Conservation (phyloP, 768 basidiomycete genomes). For the Hygrophoropsis aurantiaca region DNA sequence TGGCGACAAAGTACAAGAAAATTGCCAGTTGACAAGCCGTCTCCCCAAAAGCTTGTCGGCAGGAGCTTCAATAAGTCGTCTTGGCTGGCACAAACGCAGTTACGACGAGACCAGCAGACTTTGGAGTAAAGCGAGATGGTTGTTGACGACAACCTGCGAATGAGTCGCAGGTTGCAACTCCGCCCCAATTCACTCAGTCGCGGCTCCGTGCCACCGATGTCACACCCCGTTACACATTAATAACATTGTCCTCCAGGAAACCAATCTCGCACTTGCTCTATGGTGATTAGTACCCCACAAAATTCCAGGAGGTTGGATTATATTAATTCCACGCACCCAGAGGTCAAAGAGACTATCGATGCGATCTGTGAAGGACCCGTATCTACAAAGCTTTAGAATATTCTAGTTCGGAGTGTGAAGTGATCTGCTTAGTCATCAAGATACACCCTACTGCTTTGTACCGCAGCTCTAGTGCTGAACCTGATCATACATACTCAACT, state of each 20-base stretch:
- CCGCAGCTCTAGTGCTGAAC: slow-evolving; percentile 1
- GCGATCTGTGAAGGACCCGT: no score
- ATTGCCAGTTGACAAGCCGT: slow-evolving; percentile 8
- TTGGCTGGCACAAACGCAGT: neutral
- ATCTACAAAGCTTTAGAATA: neutral
- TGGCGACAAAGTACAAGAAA: slow-evolving; percentile 10
- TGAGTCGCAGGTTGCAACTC: slow-evolving; percentile 30
- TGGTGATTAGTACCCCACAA: no score
- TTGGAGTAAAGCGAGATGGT: slow-evolving; percentile 25
- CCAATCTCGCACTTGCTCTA: no score
- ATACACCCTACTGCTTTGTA: slow-evolving; percentile 18
- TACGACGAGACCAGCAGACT: slow-evolving; percentile 2
- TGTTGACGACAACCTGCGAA: slow-evolving; percentile 35
- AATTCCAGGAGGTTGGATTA: no score
- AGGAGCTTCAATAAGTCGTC: slow-evolving; percentile 1
- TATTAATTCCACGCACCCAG: no score
- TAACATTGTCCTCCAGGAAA: no score
- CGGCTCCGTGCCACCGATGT: slow-evolving; percentile 21
- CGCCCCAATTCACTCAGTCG: slow-evolving; percentile 25
- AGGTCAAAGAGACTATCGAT: no score
- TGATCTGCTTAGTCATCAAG: slow-evolving; percentile 10
- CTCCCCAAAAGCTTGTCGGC: slow-evolving; percentile 5
- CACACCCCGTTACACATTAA: slow-evolving; percentile 8
- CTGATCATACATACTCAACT: neutral
- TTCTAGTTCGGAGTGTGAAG: slow-evolving; percentile 23